Evolutionary conservation across 1,284 basidiomycete species (phyloP).

Genomic region (Apiotrichum montevideense): DNA sequence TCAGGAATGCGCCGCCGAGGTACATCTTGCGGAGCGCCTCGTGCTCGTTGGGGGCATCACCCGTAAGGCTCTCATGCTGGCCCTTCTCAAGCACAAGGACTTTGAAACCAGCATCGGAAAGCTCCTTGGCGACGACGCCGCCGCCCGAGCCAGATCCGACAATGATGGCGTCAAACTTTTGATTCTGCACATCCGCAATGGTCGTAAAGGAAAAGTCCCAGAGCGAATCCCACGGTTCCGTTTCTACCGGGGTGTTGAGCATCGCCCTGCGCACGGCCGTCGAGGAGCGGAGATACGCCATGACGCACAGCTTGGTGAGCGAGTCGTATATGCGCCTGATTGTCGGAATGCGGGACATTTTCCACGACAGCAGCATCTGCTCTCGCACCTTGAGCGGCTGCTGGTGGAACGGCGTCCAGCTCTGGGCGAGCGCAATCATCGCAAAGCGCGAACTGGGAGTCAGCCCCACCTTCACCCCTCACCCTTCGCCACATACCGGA

Average conservation of each 20-base stretch:
- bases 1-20: constrained; percentile 44
- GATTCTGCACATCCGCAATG: neutral
- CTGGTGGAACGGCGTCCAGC: constrained; percentile 12
- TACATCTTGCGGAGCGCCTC: constrained; percentile 44
- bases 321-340: constrained; percentile 14
- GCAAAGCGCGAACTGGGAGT: constrained; percentile 5
- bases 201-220: constrained; percentile 3
- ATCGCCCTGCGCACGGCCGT: constrained; percentile 7
- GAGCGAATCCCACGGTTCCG: neutral
- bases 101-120: constrained; percentile 38
- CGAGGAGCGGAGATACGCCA: constrained; percentile 12
- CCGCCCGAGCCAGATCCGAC: constrained; percentile 50
- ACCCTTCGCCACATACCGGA: constrained; percentile 11
- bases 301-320: constrained; percentile 9
- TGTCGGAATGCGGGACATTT: constrained; percentile 3
- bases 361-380: constrained; percentile 10
- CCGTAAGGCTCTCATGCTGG: constrained; percentile 38
- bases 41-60: constrained; percentile 38
- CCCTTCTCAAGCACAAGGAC: constrained; percentile 51
- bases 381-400: constrained; percentile 9
- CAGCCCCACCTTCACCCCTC: too few relatives aligned
- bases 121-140: constrained; percentile 41
- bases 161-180: constrained; percentile 21
- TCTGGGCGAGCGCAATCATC: constrained; percentile 5
- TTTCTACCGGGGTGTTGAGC: constrained; percentile 2